Conservation (phyloP, 768 basidiomycete genomes). For the Rhizopogon vesiculosus region DNA sequence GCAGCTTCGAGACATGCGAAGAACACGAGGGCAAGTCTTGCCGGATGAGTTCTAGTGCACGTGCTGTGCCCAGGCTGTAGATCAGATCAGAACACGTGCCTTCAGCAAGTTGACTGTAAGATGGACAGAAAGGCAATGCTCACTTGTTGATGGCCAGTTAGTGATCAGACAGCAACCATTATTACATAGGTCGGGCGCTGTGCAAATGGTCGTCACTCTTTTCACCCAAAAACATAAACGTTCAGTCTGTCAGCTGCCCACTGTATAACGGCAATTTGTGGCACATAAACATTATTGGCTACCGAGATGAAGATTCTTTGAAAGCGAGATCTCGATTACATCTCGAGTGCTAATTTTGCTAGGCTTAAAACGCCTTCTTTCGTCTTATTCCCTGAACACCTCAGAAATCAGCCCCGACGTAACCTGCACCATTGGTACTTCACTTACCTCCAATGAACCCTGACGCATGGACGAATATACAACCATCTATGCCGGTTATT, state of each 20-base stretch:
- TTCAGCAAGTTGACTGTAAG: neutral
- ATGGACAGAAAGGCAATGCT: neutral
- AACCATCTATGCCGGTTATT: constrained; percentile 69
- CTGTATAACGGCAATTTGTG: neutral
- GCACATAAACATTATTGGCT: neutral
- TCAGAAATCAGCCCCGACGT: neutral
- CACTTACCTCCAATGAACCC: constrained; percentile 91
- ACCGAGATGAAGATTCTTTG: neutral
- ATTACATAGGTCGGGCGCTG: neutral
- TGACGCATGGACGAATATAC: constrained; percentile 92
- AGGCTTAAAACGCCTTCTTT: constrained; percentile 83
- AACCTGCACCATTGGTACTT: constrained; percentile 1
- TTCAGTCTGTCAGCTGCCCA: neutral
- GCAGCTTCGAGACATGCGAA: constrained; percentile 21
- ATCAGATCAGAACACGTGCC: neutral
- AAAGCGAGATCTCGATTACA: constrained; percentile 16
- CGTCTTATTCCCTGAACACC: constrained; percentile 71
- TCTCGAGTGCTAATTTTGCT: constrained; percentile 60
- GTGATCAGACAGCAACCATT: neutral
- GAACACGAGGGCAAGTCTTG: constrained; percentile 22
- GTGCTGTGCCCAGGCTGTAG: neutral
- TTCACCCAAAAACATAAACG: neutral
- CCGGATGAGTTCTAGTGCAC: neutral
- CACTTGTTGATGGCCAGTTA: too few species aligned
- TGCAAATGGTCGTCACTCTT: neutral